Conservation (phyloP, 2,329 filamentous ascomycete genomes). For the Colletotrichum tropicicola region DNA sequence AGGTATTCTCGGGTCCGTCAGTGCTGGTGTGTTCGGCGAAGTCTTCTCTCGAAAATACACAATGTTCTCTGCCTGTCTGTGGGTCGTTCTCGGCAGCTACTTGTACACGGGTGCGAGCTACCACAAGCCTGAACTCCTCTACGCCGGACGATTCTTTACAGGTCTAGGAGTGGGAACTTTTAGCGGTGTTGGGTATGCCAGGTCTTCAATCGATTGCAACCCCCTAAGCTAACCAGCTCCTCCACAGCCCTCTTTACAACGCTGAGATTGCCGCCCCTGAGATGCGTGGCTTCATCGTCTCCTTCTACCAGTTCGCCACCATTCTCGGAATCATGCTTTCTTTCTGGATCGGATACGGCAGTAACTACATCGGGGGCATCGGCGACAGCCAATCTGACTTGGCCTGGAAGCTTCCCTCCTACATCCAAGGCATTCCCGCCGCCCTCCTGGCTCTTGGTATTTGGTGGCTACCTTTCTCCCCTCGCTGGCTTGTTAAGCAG, state of each 20-base stretch:
- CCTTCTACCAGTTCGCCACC: conserved; percentile 71
- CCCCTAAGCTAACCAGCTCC: neutral
- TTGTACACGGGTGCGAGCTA: conserved; percentile 52
- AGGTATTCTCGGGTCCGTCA: conserved; percentile 57
- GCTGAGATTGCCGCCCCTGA: conserved; percentile 68
- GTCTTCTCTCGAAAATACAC: conserved; percentile 60
- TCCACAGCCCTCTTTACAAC: conserved; percentile 58
- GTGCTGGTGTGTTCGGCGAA: conserved; percentile 57
- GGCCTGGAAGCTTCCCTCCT: conserved; percentile 53
- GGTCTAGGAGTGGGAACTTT: conserved; percentile 59
- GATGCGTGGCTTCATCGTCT: conserved; percentile 72
- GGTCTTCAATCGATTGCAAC: no score
- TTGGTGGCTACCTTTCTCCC: conserved; percentile 48
- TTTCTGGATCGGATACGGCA: conserved; percentile 56
- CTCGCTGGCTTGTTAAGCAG: conserved; percentile 48
- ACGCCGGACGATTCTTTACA: conserved; percentile 58
- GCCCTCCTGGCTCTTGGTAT: conserved; percentile 44
- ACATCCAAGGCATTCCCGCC: conserved; percentile 53
- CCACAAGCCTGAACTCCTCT: conserved; percentile 50
- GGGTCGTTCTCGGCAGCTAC: conserved; percentile 55
- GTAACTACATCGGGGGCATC: conserved; percentile 57
- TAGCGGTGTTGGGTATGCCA: conserved; percentile 46
- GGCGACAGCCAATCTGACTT: conserved; percentile 52
- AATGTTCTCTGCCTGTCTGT: conserved; percentile 58
- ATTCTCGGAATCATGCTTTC: conserved; percentile 64